Evolutionary conservation across 768 basidiomycete genomes (phyloP), one percentile per base, ranked within the genome.

Genomic region (Panellus pusillus): DNA sequence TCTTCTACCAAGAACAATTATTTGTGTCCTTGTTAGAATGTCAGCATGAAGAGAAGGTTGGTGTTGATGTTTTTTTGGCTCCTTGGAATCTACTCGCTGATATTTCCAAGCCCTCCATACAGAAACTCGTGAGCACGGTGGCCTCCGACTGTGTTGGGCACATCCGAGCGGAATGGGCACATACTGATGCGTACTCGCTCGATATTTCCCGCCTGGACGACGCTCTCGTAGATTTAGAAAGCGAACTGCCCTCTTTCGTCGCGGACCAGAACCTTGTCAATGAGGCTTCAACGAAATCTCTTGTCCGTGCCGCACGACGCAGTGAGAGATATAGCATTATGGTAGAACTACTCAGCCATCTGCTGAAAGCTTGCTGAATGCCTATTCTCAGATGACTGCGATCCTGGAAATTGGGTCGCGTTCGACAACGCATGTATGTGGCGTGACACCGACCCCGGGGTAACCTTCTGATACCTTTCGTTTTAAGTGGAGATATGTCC

Each of bases 21-120:
- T 71, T 91, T 29, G 63, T 81, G 52, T 73, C 85, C 4, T 68
- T 92, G 50, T 71, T 92, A 11, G 83, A 85, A 59, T 89, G 87
- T 57, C 90, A 92, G 64, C 86, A 88, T 52, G 89, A 93, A 64
- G 91, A 93, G 66, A 93, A 93, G 80, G 91, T 86, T 24, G 17
- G 44, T 51, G 24, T 24, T 24, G 38, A 50, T 38, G 9, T 32
- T 17, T 20, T 12, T 32, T 37, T 35, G 27, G 6, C 37, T 18
- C 17, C 42, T 40, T 43, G 43, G 11, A 36, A 41, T 53, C 46
- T 24, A 40, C 18, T 48, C 17, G 18, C 11, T 39, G 5, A 41
- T 40, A 28, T 28, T 58, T 42, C 36, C 17, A 9, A 90, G 88
- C 87, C 86, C 14, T 89, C 88, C 4, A 79, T 91, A 36, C 89